Evolutionary conservation across 768 basidiomycete genomes (phyloP).

Genomic region (Rhodotorula sphaerocarpa): DNA sequence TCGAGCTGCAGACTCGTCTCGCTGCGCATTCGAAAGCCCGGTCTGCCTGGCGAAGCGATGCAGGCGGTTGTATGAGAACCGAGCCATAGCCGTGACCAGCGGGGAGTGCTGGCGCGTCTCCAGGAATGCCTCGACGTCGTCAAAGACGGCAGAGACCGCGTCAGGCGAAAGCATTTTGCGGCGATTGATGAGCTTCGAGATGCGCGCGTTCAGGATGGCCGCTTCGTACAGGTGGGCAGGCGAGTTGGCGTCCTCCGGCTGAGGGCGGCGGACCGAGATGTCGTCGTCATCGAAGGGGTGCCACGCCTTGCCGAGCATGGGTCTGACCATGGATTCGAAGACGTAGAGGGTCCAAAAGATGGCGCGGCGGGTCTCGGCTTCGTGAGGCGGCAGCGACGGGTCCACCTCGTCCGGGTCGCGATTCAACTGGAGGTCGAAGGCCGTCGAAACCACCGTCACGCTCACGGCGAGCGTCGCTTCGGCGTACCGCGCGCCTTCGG

Average conservation of each 20-base stretch:
- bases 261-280: slow-evolving; percentile 13
- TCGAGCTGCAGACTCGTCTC: not conserved
- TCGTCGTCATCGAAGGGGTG: not conserved
- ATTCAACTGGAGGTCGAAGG: slow-evolving; percentile 16
- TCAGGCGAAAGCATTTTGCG: not conserved
- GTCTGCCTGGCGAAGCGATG: not conserved
- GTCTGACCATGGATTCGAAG: not conserved
- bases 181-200: not conserved
- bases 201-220: slow-evolving; percentile 2
- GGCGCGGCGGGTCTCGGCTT: slow-evolving; percentile 15
- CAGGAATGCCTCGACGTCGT: slow-evolving; percentile 15
- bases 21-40: not conserved
- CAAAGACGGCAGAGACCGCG: slow-evolving; percentile 1
- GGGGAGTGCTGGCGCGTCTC: not conserved
- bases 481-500: slow-evolving; percentile 10
- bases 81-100: not conserved
- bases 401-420: slow-evolving; percentile 23
- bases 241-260: not conserved
- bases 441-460: not conserved
- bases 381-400: not conserved
- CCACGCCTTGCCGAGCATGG: slow-evolving; percentile 3
- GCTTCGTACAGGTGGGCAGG: not conserved
- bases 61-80: not conserved
- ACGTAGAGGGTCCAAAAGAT: slow-evolving; percentile 21
- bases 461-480: not conserved